These are phyloP conservation scores for Fusarium bulbicola DNA, from an alignment of 2,329 filamentous ascomycete genomes.

Conservation along the genomic window DNA sequence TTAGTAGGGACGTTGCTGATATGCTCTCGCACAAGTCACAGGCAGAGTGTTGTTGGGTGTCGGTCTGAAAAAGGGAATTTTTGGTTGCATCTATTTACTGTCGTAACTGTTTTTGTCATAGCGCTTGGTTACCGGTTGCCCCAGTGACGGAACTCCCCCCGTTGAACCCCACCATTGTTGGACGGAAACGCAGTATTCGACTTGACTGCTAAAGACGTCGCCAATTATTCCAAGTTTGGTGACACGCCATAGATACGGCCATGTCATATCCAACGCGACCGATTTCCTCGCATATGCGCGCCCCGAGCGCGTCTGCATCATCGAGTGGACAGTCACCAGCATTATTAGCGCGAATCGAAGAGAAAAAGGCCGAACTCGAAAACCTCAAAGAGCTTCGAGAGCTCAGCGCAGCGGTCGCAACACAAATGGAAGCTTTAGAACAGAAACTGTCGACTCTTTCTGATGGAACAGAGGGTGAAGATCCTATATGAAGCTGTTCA, in stretches of 20 bases:
- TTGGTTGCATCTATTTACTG: constrained; percentile 49
- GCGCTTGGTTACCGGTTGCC: constrained; percentile 43
- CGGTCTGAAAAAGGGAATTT: constrained; percentile 40
- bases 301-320: constrained; percentile 61
- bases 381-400: constrained; percentile 81
- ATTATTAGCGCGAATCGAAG: constrained; percentile 78
- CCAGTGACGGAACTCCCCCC: constrained; percentile 39
- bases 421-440: constrained; percentile 84
- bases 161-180: constrained; percentile 41
- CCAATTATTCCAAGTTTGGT: background rate
- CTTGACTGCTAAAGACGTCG: constrained; percentile 1
- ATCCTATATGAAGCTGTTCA: background rate
- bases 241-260: background rate
- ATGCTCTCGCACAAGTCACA: constrained; percentile 24
- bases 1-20: constrained; percentile 20
- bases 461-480: constrained; percentile 80
- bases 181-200: constrained; percentile 26
- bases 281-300: constrained; percentile 73
- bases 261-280: constrained; percentile 68
- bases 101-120: constrained; percentile 40
- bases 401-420: constrained; percentile 79
- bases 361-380: constrained; percentile 86
- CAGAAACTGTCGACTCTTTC: constrained; percentile 80
- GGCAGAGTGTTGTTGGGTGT: constrained; percentile 36
- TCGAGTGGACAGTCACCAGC: constrained; percentile 72